Evolutionary conservation across 345 rosid genomes (phyloP), one percentile per base, ranked within the genome.

Genomic region (Euclidium syriacum): DNA sequence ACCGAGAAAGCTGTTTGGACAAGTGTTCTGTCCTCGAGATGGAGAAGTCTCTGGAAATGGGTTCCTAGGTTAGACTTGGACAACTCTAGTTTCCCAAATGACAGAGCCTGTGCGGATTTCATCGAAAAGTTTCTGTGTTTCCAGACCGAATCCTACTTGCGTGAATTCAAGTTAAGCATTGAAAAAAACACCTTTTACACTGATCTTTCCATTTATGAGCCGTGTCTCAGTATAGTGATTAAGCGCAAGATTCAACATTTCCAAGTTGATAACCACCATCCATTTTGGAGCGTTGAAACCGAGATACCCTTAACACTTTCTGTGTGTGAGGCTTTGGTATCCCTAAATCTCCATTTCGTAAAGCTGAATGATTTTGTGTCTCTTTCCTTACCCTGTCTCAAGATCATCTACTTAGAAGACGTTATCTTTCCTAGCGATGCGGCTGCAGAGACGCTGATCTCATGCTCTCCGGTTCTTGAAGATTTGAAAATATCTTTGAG

Each of bases 1-100:
- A 52, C 61, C 8, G 52, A 52, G 20, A 33, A 64, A 4, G 30
- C 60, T 22, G 41, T 52, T 29, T 30, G 24, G 10, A 41, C 69
- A 16, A 32, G 69, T 42, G 60, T 16, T 41, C 16, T 64, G 69
- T 64, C 69, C 1, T 64, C 69, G 41, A 20, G 43, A 40, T 64
- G 69, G 69, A 64, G 12, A 42, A 0, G 42, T 64, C 24, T 64
- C 4, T 64, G 69, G 52, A 42, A 14, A 10, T 15, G 52, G 52
- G 61, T 64, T 15, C 33, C 69, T 41, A 64, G 3, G 15, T 11
- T 64, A 52, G 68, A 64, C 19, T 26, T 52, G 42, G 8, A 39
- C 48, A 39, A 6, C 49, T 5, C 0, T 25, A 16, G 39, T 3
- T 57, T 26, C 33, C 4, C 49, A 10, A 6, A 10, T 0, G 26